Percentiles rank a stretch among this genome's conserved stretches.
These are phyloP conservation scores for Penicillium fimorum DNA, from an alignment of 495 filamentous ascomycete genomes.

Conservation along the genomic window DNA sequence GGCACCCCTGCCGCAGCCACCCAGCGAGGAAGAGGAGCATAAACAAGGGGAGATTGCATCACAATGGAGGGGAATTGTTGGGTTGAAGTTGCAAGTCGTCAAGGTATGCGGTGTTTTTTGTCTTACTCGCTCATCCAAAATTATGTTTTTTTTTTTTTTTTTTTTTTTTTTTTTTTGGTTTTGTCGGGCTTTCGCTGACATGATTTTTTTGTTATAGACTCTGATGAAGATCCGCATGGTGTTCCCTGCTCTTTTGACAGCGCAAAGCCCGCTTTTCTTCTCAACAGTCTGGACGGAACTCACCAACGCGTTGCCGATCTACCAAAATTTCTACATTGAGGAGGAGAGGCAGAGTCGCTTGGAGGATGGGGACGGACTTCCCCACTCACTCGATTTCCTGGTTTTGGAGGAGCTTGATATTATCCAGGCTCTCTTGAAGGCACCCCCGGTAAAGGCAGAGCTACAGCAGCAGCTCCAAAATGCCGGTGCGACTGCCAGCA, in stretches of 20 bases:
- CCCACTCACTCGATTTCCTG: conserved; percentile 91
- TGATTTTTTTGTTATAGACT: conserved; percentile 49
- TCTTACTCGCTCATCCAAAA: not conserved
- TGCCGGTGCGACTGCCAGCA: conserved; percentile 54
- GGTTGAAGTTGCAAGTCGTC: conserved; percentile 84
- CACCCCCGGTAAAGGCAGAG: conserved; percentile 80
- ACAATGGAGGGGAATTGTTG: conserved; percentile 73
- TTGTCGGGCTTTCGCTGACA: conserved; percentile 8
- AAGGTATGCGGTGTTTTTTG: conserved; percentile 52
- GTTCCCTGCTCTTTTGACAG: conserved; percentile 76
- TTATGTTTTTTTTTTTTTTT: no score
- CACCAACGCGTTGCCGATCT: conserved; percentile 62
- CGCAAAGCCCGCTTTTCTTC: conserved; percentile 77
- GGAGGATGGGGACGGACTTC: conserved; percentile 87
- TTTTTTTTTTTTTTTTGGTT: not conserved
- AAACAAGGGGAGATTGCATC: conserved; percentile 46
- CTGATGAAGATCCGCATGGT: conserved; percentile 84
- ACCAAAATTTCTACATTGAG: conserved; percentile 78
- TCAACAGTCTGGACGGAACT: conserved; percentile 84
- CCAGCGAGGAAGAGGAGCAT: conserved; percentile 55
- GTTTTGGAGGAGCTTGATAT: conserved; percentile 92
- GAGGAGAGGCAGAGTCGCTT: conserved; percentile 81
- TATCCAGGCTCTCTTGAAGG: conserved; percentile 80
- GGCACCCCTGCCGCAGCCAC: conserved; percentile 63
- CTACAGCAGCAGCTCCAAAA: conserved; percentile 69